These are phyloP conservation scores for Protea cynaroides DNA, from an alignment of 164 flowering plant species.

Conservation along the genomic window DNA sequence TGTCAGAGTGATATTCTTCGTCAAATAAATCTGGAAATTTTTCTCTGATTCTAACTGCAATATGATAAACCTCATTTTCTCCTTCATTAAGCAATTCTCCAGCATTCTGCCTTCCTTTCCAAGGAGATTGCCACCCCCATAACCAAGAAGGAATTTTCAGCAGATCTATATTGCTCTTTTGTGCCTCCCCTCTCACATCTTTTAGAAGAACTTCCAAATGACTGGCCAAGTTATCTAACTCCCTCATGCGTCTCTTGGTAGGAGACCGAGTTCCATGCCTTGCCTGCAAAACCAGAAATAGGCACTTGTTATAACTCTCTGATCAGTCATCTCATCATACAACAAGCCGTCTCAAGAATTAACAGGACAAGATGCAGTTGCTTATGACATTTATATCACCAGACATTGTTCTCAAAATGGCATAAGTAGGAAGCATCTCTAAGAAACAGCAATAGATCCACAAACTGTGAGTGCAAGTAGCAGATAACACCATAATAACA, in stretches of 20 bases:
- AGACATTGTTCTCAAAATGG: background rate
- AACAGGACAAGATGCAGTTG: background rate
- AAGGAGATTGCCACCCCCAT: constrained; percentile 83
- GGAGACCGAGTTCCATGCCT: constrained; percentile 98
- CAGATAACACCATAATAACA: background rate
- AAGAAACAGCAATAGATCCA: background rate
- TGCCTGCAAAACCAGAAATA: constrained; percentile 40
- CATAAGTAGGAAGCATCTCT: background rate
- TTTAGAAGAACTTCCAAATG: constrained; percentile 46
- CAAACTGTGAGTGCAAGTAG: background rate
- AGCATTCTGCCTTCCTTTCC: constrained; percentile 79
- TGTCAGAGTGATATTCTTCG: constrained; percentile 81
- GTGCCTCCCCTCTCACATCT: constrained; percentile 29
- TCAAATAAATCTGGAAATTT: constrained; percentile 53
- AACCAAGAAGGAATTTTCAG: constrained; percentile 68
- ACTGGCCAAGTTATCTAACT: constrained; percentile 50
- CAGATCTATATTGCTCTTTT: constrained; percentile 21
- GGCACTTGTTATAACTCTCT: background rate
- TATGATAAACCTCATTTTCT: constrained; percentile 74
- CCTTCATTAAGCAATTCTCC: constrained; percentile 72
- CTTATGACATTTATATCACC: background rate
- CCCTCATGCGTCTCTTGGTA: constrained; percentile 73
- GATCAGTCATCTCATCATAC: background rate
- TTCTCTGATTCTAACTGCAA: constrained; percentile 62
- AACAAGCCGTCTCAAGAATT: background rate